Evolutionary conservation across 805 yeast species (phyloP), one percentile per base, ranked within the genome.

Genomic region (Metschnikowia orientalis): DNA sequence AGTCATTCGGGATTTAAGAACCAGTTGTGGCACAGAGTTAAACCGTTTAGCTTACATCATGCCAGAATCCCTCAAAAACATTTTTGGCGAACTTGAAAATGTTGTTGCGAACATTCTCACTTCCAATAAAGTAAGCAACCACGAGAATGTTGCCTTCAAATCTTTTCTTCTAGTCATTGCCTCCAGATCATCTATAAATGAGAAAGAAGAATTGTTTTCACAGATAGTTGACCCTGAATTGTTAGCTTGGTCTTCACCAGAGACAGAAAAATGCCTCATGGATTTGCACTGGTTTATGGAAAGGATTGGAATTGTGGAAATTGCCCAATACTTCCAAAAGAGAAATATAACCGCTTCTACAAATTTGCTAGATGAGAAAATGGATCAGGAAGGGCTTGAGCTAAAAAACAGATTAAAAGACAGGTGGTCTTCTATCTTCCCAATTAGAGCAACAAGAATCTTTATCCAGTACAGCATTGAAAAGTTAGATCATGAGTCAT

Each of bases 281-380:
- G 95, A 90, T 52, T 68, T 94, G 27, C 95, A 87, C 40, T 92
- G 97, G 97, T 92, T 92, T 48, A 90, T 92, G 97, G 97, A 89
- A 59, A 73, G 97, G 48, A 72, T 94, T 32, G 98, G 98, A 2
- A 86, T 92, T 35, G 97, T 88, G 3, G 79, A 79, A 53, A 94
- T 92, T 51, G 95, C 97, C 0, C 82, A 82, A 38, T 92, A 92
- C 53, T 92, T 94, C 59, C 79, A 81, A 41, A 73, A 75, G 6
- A 69, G 97, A 45, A 84, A 85, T 4, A 89, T 94, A 19, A 73
- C 83, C 1, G 86, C 89, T 4, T 60, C 69, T 17, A 82, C 95
- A 2, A 77, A 88, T 56, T 59, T 94, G 33, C 57, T 90, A 30
- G 73, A 77, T 31, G 82, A 94, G 0, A 71, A 76, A 32, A 90